These are phyloP conservation scores for Kitagawia praeruptora DNA, from an alignment of 129 eudicot species.

Conservation along the genomic window DNA sequence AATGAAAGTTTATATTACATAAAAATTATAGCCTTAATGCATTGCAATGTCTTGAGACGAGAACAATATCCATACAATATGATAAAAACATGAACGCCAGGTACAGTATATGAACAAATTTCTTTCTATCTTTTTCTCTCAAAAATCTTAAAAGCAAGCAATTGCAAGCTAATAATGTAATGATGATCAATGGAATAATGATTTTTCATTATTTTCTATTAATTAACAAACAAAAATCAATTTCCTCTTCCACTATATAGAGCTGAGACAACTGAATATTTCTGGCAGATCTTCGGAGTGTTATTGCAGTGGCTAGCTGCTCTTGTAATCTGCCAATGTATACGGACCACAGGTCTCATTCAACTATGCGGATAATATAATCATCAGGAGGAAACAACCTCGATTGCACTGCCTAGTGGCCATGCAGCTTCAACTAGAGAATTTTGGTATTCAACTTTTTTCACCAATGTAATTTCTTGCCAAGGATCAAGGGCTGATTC, in stretches of 20 bases:
- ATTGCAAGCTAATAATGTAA: conserved; percentile 4
- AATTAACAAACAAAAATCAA: conserved; percentile 3
- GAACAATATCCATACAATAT: neutral
- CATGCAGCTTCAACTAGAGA: conserved; percentile 95
- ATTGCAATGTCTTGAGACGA: neutral
- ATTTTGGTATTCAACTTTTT: conserved; percentile 58
- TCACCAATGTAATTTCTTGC: conserved; percentile 78
- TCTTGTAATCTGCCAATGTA: neutral
- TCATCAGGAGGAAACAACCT: conserved; percentile 47
- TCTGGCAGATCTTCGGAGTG: neutral
- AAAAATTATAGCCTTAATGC: neutral
- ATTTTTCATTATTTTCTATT: conserved; percentile 10
- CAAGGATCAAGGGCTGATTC: conserved; percentile 64
- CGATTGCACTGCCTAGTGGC: conserved; percentile 98
- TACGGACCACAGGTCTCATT: neutral
- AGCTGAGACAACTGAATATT: conserved; percentile 1
- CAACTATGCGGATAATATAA: neutral
- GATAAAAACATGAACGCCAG: neutral
- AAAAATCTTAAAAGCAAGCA: conserved; percentile 4
- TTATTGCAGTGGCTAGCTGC: neutral
- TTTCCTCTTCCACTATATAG: neutral
- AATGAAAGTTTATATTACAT: no score
- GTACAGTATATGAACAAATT: neutral
- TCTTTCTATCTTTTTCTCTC: neutral
- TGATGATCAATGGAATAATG: neutral